A percentile compares a stretch with the other conserved stretches of the same genome.
Conservation (phyloP, 2,329 filamentous ascomycete genomes). For the Ascochyta koolunga region DNA sequence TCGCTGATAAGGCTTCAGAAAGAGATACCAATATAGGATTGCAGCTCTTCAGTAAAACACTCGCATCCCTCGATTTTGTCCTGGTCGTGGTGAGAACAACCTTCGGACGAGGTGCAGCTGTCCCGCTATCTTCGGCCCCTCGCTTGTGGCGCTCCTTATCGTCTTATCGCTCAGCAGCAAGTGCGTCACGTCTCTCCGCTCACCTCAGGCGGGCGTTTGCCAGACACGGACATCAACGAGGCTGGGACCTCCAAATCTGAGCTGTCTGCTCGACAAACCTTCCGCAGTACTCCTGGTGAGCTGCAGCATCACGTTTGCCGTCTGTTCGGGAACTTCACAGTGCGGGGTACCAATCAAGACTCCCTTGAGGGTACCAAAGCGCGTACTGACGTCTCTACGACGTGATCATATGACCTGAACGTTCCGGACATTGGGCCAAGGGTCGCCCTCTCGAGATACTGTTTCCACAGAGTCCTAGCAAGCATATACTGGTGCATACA, state of each 20-base stretch:
- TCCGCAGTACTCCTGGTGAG: constrained; percentile 2
- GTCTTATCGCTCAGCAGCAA: constrained; percentile 26
- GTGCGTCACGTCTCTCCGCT: constrained; percentile 29
- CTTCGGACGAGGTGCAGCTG: constrained; percentile 6
- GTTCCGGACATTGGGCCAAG: background rate
- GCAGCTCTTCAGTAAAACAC: background rate
- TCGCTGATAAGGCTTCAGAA: background rate
- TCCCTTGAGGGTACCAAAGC: constrained; percentile 1
- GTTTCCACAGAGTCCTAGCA: constrained; percentile 1
- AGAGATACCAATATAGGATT: background rate
- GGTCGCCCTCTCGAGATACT: background rate
- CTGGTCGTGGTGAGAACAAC: background rate
- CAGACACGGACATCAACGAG: constrained; percentile 10
- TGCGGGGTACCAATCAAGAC: background rate
- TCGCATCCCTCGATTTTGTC: background rate
- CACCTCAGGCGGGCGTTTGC: constrained; percentile 13
- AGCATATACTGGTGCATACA: background rate
- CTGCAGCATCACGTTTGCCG: background rate
- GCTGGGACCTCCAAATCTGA: constrained; percentile 7
- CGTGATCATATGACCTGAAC: background rate
- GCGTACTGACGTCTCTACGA: constrained; percentile 8
- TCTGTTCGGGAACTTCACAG: background rate
- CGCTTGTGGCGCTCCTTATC: constrained; percentile 35
- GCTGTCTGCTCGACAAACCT: background rate
- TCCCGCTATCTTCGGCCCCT: constrained; percentile 14